Evolutionary conservation across 495 filamentous ascomycete genomes (phyloP).

Genomic region (Aspergillus cristatus): DNA sequence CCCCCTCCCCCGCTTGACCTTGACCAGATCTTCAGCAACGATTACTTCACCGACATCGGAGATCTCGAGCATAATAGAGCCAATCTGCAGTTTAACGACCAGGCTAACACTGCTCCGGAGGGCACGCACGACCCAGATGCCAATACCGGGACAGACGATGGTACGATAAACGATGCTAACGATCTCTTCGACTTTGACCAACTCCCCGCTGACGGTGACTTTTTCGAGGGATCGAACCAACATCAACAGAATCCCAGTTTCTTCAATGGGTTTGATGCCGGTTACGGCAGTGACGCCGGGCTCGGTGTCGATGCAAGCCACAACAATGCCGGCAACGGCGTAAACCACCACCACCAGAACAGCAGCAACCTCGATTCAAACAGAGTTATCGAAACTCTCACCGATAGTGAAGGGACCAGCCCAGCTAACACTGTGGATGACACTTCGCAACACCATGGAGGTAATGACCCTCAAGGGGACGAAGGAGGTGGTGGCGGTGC

Average conservation of each 20-base stretch:
- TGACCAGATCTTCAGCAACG: slow-evolving; percentile 60
- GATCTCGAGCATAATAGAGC: slow-evolving; percentile 23
- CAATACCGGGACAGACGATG: slow-evolving; percentile 11
- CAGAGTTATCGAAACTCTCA: slow-evolving; percentile 35
- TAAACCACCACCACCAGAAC: neutral
- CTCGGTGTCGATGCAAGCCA: neutral
- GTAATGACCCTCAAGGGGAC: slow-evolving; percentile 9
- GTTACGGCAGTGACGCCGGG: slow-evolving; percentile 14
- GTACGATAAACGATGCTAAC: slow-evolving; percentile 17
- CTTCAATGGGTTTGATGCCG: slow-evolving; percentile 23
- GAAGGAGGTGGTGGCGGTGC: slow-evolving; percentile 19
- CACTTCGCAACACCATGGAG: slow-evolving; percentile 5
- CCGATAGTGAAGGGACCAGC: slow-evolving; percentile 40
- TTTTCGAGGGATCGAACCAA: slow-evolving; percentile 24
- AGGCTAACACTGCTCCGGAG: slow-evolving; percentile 5
- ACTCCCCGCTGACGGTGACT: slow-evolving; percentile 27
- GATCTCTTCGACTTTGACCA: slow-evolving; percentile 38
- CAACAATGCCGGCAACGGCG: slow-evolving; percentile 1
- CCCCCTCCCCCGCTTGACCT: slow-evolving; percentile 47
- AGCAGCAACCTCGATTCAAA: slow-evolving; percentile 14
- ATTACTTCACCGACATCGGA: slow-evolving; percentile 45
- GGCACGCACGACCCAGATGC: slow-evolving; percentile 5
- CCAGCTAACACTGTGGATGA: slow-evolving; percentile 30
- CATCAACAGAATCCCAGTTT: slow-evolving; percentile 16
- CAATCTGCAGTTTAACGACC: slow-evolving; percentile 16